phyloP scores from a whole-genome alignment of 805 yeast species.

The Nakazawaea populi region DNA sequence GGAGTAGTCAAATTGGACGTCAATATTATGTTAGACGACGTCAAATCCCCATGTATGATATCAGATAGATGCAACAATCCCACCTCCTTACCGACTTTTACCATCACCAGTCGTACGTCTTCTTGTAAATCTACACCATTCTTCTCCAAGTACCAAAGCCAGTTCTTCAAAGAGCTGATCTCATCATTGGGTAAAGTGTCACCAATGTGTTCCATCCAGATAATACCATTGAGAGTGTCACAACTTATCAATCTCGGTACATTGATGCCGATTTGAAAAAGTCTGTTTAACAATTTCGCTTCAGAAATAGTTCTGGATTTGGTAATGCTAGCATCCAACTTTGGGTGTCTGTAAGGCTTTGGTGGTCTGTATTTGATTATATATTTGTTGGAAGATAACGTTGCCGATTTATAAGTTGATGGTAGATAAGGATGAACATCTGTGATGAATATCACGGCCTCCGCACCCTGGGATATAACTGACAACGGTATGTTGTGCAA shows the following conservation, averaged over 20 bases:
- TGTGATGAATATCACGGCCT: conserved; percentile 71
- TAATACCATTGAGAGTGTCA: conserved; percentile 73
- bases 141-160: conserved; percentile 57
- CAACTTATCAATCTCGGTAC: conserved; percentile 72
- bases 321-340: conserved; percentile 69
- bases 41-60: conserved; percentile 89
- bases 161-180: conserved; percentile 64
- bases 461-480: conserved; percentile 84
- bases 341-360: conserved; percentile 86
- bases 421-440: conserved; percentile 62
- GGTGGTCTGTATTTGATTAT: conserved; percentile 84
- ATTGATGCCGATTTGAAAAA: conserved; percentile 46
- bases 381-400: conserved; percentile 29
- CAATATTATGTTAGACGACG: conserved; percentile 80
- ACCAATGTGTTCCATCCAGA: conserved; percentile 85
- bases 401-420: conserved; percentile 17
- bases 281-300: conserved; percentile 64
- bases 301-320: conserved; percentile 81
- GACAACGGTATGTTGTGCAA: conserved; percentile 45
- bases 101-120: conserved; percentile 38
- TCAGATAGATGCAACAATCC: conserved; percentile 71
- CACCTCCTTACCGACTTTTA: conserved; percentile 57
- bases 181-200: conserved; percentile 43
- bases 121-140: conserved; percentile 20
- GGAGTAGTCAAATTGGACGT: conserved; percentile 32